Base-by-base conservation (phyloP, 345 rosid species). In the Durio zibethinus region DNA sequence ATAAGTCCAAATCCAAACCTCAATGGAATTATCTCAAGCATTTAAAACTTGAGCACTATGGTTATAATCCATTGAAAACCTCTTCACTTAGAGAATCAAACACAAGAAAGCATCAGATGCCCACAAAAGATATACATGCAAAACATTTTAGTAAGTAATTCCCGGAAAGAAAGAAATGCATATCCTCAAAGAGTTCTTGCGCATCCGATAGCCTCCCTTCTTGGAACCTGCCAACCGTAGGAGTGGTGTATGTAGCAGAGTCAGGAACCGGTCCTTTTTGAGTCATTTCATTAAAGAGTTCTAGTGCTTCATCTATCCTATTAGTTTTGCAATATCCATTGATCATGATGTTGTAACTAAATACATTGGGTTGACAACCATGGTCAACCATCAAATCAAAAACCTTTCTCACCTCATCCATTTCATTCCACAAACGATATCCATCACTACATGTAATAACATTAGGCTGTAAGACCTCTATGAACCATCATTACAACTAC, bases 221-320 rank as follows among this genome's bases (percentile, higher is more conserved):
- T 21, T 33, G 61, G n/a, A 54, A 73, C 76, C 54, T 73, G 76
- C 76, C 64, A 54, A 50, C 35, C 31, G 54, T 53, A 52, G 54
- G 63, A 54, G 64, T 52, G 47, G 62, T 73, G 33, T 73, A 73
- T 36, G 76, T 73, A 73, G 20, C 61, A n/a, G 50, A 36, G 35
- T 73, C 47, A 35, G 76, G 62, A 25, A 21, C 18, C 2, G 63
- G 47, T 73, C 61, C 76, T 53, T n/a, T 54, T n/a, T 54, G 48
- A 21, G 61, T 54, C 76, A 73, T 73, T 54, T 73, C 76, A 73
- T 73, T 45, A 54, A 73, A 73, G 27, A 73, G 76, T 35, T 73
- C 36, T 15, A 73, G 45, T 54, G 76, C 76, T 57, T 73, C 62
- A n/a, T 53, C 76, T 14, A 73, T 54, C 64, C 27, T 73, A 8